A percentile compares a stretch with the other conserved stretches of the same genome.
These are phyloP conservation scores for Rhynchosporium agropyri DNA, from an alignment of 2,329 filamentous ascomycete genomes.

Conservation along the genomic window DNA sequence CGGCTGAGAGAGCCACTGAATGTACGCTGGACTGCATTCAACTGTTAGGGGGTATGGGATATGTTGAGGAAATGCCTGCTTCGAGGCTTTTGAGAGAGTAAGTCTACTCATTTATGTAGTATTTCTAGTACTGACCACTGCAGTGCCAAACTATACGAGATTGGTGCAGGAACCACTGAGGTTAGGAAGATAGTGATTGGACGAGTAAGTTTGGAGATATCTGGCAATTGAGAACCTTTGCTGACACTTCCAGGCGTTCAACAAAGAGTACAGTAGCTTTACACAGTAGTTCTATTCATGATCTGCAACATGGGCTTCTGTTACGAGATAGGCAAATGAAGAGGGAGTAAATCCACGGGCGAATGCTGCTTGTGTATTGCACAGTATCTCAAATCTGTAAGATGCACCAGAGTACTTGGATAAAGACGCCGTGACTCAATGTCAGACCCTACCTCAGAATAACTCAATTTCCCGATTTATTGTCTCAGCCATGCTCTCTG, in stretches of 20 bases:
- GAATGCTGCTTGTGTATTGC: not conserved
- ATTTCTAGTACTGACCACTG: slow-evolving; percentile 39
- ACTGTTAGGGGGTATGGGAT: slow-evolving; percentile 91
- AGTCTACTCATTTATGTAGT: slow-evolving; percentile 21
- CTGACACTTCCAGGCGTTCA: slow-evolving; percentile 36
- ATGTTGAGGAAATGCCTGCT: slow-evolving; percentile 92
- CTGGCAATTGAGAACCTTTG: not conserved
- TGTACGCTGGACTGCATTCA: slow-evolving; percentile 87
- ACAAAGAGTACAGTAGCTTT: slow-evolving; percentile 40
- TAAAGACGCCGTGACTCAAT: too few species aligned
- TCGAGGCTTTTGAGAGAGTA: slow-evolving; percentile 75
- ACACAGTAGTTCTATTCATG: slow-evolving; percentile 16
- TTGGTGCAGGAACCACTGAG: slow-evolving; percentile 94
- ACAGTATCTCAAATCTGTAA: too few species aligned
- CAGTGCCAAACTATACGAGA: slow-evolving; percentile 83
- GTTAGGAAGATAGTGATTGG: slow-evolving; percentile 94
- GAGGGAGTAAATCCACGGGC: too few species aligned
- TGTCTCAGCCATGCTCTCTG: not conserved
- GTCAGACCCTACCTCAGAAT: too few species aligned
- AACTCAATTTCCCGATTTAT: not conserved
- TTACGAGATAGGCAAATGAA: not conserved
- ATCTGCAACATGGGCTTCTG: not conserved
- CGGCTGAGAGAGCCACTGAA: slow-evolving; percentile 87
- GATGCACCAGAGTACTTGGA: too few species aligned
- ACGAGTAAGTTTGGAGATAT: slow-evolving; percentile 27